Conservation (phyloP, 768 basidiomycete species). For the Leccinum truebloodii region DNA sequence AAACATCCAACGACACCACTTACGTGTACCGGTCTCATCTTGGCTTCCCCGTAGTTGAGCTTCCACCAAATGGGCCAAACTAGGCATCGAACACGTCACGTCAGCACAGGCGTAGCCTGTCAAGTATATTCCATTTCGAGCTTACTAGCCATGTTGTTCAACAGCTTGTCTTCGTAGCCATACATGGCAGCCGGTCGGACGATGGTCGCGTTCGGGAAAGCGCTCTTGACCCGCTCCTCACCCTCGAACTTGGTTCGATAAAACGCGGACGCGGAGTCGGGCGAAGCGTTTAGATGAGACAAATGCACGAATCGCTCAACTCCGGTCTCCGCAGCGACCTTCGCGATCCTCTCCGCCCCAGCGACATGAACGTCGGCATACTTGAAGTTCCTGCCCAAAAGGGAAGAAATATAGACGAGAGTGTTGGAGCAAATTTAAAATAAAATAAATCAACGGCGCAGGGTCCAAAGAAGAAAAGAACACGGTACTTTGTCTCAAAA, state of each 20-base stretch:
- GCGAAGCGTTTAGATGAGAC: slow-evolving; percentile 90
- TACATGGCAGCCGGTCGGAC: slow-evolving; percentile 83
- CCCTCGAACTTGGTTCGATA: slow-evolving; percentile 91
- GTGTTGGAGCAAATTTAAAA: neutral
- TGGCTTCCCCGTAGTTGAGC: slow-evolving; percentile 85
- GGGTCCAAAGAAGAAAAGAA: slow-evolving; percentile 9
- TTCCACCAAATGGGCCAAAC: slow-evolving; percentile 95
- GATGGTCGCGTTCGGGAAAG: slow-evolving; percentile 85
- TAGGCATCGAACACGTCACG: slow-evolving; percentile 11
- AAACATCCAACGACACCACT: slow-evolving; percentile 35
- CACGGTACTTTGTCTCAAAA: slow-evolving; percentile 87
- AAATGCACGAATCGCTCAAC: slow-evolving; percentile 90
- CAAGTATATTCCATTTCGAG: slow-evolving; percentile 19
- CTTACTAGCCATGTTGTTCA: slow-evolving; percentile 91
- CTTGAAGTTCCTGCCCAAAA: slow-evolving; percentile 74
- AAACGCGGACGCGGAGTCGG: slow-evolving; percentile 74
- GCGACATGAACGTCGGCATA: slow-evolving; percentile 78
- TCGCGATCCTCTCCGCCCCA: slow-evolving; percentile 86
- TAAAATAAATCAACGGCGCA: slow-evolving; percentile 18
- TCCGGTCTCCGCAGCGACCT: slow-evolving; percentile 71
- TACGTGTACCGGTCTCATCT: slow-evolving; percentile 90
- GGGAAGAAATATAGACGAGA: slow-evolving; percentile 1
- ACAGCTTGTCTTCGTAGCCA: slow-evolving; percentile 93
- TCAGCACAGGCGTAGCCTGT: slow-evolving; percentile 12
- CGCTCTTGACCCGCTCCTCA: slow-evolving; percentile 81